Percentiles rank a stretch among this genome's conserved stretches.
Conservation (phyloP, 148 eudicot species). For the Hydrangea macrophylla region DNA sequence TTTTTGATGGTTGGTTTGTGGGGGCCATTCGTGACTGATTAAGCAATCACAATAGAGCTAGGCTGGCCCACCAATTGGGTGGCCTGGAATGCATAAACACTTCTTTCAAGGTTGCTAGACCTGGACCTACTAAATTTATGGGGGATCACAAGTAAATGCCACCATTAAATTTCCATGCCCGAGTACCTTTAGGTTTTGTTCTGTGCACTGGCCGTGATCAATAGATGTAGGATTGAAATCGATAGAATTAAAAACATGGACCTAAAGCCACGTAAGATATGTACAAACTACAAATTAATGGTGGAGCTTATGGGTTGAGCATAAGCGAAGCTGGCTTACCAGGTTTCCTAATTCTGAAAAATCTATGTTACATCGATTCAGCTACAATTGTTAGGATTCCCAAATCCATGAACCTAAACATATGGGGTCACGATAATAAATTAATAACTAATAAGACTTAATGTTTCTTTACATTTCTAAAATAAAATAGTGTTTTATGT, state of each 20-base stretch:
- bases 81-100: background rate
- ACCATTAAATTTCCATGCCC: background rate
- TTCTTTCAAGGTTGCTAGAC: background rate
- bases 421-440: no score
- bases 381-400: no score
- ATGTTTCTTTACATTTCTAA: no score
- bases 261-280: background rate
- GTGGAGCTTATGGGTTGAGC: background rate
- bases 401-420: no score
- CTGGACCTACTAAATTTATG: background rate
- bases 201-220: background rate
- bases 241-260: background rate
- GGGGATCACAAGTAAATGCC: background rate
- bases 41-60: background rate
- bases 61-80: background rate
- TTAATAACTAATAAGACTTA: no score
- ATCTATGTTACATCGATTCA: no score
- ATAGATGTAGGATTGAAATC: background rate
- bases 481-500: no score
- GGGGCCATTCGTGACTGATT: background rate
- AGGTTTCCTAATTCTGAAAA: conserved; percentile 2
- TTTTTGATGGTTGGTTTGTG: no score
- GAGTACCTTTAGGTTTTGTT: background rate
- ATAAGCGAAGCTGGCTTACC: background rate
- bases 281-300: background rate